A percentile compares a stretch with the other conserved stretches of the same genome.
phyloP scores from a whole-genome alignment of 2,329 filamentous ascomycete species.

The Fusarium oxysporum region DNA sequence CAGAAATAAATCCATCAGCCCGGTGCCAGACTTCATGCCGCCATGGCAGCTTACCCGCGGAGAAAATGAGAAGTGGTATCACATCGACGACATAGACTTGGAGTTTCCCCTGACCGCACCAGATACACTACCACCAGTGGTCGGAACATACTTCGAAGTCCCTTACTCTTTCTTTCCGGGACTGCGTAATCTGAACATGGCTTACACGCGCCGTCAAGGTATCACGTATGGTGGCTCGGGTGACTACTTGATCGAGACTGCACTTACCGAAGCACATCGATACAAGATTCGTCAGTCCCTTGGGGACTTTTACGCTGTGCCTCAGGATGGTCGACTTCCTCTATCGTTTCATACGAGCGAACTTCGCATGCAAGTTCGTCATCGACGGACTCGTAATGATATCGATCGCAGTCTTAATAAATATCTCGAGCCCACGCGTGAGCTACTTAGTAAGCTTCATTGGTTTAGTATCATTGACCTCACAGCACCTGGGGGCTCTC shows the following conservation, averaged over 20 bases:
- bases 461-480: neutral
- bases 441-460: neutral
- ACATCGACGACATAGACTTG: neutral
- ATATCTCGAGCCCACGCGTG: neutral
- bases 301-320: neutral
- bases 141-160: neutral
- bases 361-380: neutral
- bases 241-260: neutral
- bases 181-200: neutral
- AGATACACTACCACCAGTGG: neutral
- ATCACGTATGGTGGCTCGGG: neutral
- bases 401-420: neutral
- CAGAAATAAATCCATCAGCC: neutral
- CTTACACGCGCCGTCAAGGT: neutral
- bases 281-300: neutral
- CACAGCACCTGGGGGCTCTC: neutral
- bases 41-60: neutral
- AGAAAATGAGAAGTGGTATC: constrained; percentile 7
- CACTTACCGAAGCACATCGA: neutral
- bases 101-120: neutral
- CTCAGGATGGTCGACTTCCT: neutral
- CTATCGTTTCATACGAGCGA: neutral
- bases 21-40: neutral
- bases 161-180: constrained; percentile 1
- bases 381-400: neutral